Conservation (phyloP, 352 stramenopile genomes). For the Thraustotheca clavata region DNA sequence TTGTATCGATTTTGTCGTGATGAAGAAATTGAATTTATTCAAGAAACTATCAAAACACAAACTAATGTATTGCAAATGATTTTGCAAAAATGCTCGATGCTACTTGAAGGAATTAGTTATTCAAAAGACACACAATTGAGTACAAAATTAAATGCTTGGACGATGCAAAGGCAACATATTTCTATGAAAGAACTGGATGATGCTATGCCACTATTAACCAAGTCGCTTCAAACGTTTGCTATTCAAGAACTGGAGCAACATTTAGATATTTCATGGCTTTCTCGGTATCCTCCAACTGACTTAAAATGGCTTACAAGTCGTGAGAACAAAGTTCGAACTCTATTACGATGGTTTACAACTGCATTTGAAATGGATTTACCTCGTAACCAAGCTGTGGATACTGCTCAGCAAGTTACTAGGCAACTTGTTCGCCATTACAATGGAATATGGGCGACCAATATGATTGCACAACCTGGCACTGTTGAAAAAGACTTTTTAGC, state of each 20-base stretch:
- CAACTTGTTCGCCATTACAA: constrained; percentile 6
- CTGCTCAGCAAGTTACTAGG: not conserved
- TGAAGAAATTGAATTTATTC: not conserved
- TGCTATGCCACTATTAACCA: not conserved
- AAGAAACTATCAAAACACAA: not conserved
- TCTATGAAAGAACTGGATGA: too few species aligned
- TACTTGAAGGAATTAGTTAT: not conserved
- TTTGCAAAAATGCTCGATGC: not conserved
- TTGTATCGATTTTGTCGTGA: not conserved
- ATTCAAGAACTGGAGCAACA: not conserved
- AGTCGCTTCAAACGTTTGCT: not conserved
- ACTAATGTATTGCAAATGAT: not conserved
- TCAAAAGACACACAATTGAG: not conserved
- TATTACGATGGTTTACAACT: not conserved
- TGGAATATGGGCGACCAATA: not conserved
- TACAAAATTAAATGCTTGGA: too few species aligned
- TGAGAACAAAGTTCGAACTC: not conserved
- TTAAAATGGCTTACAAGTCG: constrained; percentile 6
- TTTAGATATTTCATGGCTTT: not conserved
- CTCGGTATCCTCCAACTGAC: not conserved
- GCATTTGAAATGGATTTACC: not conserved
- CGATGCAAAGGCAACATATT: too few species aligned
- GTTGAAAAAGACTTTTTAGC: not conserved
- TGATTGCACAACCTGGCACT: not conserved
- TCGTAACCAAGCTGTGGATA: not conserved